Conservation (phyloP, 208 protist genomes). For the Trypanosoma caninum region DNA sequence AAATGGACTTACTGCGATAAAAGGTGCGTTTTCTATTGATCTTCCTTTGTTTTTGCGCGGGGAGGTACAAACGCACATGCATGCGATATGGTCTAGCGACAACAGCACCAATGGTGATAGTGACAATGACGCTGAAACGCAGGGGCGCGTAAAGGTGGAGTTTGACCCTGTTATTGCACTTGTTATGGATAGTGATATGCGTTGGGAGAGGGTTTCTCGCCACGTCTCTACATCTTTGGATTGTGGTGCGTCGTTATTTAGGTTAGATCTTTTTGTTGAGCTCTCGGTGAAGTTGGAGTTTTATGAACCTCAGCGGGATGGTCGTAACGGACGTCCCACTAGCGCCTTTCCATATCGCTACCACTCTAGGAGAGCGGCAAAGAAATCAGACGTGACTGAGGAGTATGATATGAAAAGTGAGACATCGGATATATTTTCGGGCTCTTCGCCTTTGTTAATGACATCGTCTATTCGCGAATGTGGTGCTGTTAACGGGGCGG, state of each 20-base stretch:
- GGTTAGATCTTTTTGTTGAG: constrained; percentile 5
- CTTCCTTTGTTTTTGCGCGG: constrained; percentile 26
- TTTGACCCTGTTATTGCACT: constrained; percentile 19
- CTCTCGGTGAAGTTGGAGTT: constrained; percentile 15
- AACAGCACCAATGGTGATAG: no score
- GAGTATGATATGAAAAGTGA: background rate
- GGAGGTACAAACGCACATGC: constrained; percentile 14
- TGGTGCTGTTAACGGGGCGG: no score
- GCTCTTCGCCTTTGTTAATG: no score
- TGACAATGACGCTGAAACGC: background rate
- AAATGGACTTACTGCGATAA: background rate
- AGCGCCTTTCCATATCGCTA: constrained; percentile 13
- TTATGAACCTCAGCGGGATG: constrained; percentile 20
- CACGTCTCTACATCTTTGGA: background rate
- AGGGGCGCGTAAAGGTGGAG: constrained; percentile 1
- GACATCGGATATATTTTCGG: no score
- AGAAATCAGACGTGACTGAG: background rate
- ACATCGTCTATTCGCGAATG: no score
- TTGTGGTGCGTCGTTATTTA: background rate
- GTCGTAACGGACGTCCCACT: constrained; percentile 22
- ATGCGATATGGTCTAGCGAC: constrained; percentile 13
- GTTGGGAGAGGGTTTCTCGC: background rate
- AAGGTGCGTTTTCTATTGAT: constrained; percentile 17
- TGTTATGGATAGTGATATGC: constrained; percentile 12
- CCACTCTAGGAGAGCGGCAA: background rate